Evolutionary conservation across 331 rosid species (phyloP), one percentile per base, ranked within the genome.

Genomic region (Stylosanthes scabra): DNA sequence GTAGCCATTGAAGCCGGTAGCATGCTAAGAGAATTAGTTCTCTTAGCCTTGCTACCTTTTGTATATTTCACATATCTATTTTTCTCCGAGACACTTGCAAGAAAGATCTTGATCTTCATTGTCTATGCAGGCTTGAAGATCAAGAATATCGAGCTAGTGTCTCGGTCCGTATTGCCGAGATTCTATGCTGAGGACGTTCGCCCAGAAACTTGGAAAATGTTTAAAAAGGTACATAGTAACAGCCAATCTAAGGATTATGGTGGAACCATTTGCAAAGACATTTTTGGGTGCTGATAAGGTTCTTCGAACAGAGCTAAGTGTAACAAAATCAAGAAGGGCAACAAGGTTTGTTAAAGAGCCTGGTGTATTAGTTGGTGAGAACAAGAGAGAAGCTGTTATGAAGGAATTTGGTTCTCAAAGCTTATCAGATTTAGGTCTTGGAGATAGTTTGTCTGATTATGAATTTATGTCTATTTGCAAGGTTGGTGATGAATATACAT

Each of bases 381-480:
- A 75, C 66, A 93, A 93, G 72, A 89, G 81, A 75, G 81, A 39
- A 2, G 97, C 87, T 1, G 2, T 91, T 54, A 25, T 85, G 1
- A 80, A 83, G 54, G 97, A 93, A 50, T 85, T 93, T 62, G 94
- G 93, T 0, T 1, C 66, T 1, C 44, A 78, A 1, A 37, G 77
- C 50, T 58, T 82, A 58, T 97, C 97, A 1, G 96, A 93, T 86
- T 74, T 93, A 66, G 98, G 98, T 8, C 85, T 93, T 0, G 98
- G 98, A 47, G 96, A 93, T 72, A 70, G 91, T 82, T 79, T 79
- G 16, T 75, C 91, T 8, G 98, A 93, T 71, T 82, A 83, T 57
- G 85, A 91, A 55, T 93, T 93, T 90, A 86, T 93, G 96, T 91
- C 96, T 8, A 61, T 91, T 72, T 93, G 98, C 94, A 88, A 89